These are phyloP conservation scores for Curvularia lunata DNA, from an alignment of 2,329 filamentous ascomycete genomes.

Conservation along the genomic window DNA sequence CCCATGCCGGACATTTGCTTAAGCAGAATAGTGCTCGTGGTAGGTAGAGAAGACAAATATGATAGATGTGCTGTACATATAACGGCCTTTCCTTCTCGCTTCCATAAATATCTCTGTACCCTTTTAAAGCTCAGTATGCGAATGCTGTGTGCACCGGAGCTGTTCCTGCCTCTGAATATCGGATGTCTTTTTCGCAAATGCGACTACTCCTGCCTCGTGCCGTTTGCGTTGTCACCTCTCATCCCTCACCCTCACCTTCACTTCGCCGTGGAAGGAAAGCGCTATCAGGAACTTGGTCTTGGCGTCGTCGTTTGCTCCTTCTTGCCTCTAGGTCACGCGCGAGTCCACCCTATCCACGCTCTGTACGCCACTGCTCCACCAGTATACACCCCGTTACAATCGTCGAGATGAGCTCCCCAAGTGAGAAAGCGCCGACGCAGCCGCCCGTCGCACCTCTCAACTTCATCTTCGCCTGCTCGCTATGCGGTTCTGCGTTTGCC, in stretches of 20 bases:
- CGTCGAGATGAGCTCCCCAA: conserved; percentile 20
- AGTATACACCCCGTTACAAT: not conserved
- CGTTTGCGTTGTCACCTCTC: not conserved
- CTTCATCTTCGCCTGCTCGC: conserved; percentile 57
- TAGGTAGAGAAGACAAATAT: conserved; percentile 18
- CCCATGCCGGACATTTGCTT: conserved; percentile 55
- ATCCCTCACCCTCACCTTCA: not conserved
- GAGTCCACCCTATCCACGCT: conserved; percentile 8
- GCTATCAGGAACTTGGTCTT: conserved; percentile 21
- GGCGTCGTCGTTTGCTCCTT: conserved; percentile 26
- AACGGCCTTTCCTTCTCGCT: conserved; percentile 23
- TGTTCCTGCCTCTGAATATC: not conserved
- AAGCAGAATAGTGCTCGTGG: conserved; percentile 10
- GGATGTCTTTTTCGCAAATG: not conserved
- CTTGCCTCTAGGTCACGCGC: conserved; percentile 5
- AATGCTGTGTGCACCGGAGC: not conserved
- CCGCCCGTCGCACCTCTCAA: conserved; percentile 49
- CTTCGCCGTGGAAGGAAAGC: conserved; percentile 10
- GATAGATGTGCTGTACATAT: conserved; percentile 40
- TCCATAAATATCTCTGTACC: conserved; percentile 3
- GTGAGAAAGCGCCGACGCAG: conserved; percentile 18
- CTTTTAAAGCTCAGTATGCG: not conserved
- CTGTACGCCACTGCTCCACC: conserved; percentile 5
- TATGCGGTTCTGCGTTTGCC: conserved; percentile 55
- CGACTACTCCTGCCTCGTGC: not conserved